Base-by-base conservation (phyloP, 441 rosid genomes). In the Bocquillonia castaneifolia region DNA sequence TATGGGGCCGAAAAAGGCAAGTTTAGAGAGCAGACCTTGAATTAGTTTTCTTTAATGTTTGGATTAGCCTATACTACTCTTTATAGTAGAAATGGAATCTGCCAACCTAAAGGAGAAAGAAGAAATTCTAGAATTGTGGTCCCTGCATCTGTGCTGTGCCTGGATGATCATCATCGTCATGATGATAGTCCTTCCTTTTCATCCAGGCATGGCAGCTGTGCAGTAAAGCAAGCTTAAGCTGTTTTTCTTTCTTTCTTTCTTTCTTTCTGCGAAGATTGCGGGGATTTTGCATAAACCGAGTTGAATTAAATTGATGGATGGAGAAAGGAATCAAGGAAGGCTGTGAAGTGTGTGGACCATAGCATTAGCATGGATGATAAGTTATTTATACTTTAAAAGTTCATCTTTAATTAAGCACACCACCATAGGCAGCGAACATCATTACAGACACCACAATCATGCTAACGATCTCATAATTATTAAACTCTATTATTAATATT, bases 221-320 rank as follows among this genome's bases (percentile, higher is more conserved):
- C 54, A 39, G 44, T 44, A 23, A 54, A 22, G 39, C 9, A 1
- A 6, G 14, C 22, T 12, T 42, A 2, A 39, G 71, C 40, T 40
- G 34, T 42, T 42, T 10, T 42, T 62, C n/a, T n/a, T n/a, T n/a
- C n/a, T n/a, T n/a, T n/a, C n/a, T n/a, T n/a, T n/a, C n/a, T 6
- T 34, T 54, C 68, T 67, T 68, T 68, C 70, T 37, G 81, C 82
- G 80, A 32, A 39, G 81, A 77, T 77, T 74, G 71, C 73, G 76
- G 76, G 39, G 47, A 67, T 42, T 34, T 59, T 54, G n/a, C 34
- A 6, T n/a, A n/a, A n/a, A n/a, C 1, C 22, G 34, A 15, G 34
- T 51, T 6, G 25, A 36, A 26, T 14, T 0, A 52, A 51, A 12
- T 25, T 23, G 44, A 18, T 51, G 59, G 34, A 36, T 29, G 42